Conservation (phyloP, 2,329 filamentous ascomycete genomes). For the Diaporthe velutina region DNA sequence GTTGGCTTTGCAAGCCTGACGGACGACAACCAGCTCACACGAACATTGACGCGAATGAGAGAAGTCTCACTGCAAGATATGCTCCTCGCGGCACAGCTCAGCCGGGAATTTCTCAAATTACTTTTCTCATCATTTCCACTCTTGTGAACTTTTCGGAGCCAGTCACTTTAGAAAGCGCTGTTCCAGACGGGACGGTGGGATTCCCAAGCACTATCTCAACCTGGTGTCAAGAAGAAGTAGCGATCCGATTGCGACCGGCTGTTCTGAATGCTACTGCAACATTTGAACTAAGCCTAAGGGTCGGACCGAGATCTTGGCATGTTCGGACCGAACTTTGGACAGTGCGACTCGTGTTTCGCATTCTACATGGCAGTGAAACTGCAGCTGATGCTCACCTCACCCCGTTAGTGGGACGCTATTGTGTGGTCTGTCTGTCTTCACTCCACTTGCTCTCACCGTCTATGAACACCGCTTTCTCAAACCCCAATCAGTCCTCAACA, state of each 20-base stretch:
- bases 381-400: neutral
- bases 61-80: no score
- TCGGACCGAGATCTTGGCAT: slow-evolving; percentile 9
- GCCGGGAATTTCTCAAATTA: neutral
- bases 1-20: neutral
- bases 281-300: neutral
- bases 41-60: neutral
- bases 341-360: slow-evolving; percentile 15
- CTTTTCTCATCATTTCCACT: no score
- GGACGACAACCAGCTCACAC: neutral
- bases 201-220: neutral
- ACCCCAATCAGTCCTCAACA: no score
- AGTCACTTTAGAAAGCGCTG: neutral
- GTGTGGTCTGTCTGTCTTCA: neutral
- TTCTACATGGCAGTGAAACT: slow-evolving; percentile 1
- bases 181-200: neutral
- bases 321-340: slow-evolving; percentile 16
- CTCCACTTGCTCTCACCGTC: neutral
- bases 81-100: neutral
- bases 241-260: neutral
- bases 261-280: neutral
- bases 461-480: neutral
- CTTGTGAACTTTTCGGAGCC: neutral
- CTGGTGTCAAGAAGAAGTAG: neutral
- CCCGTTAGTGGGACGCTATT: neutral